These are phyloP conservation scores for Datura wrightii DNA, from an alignment of 257 asterid species.

Conservation along the genomic window DNA sequence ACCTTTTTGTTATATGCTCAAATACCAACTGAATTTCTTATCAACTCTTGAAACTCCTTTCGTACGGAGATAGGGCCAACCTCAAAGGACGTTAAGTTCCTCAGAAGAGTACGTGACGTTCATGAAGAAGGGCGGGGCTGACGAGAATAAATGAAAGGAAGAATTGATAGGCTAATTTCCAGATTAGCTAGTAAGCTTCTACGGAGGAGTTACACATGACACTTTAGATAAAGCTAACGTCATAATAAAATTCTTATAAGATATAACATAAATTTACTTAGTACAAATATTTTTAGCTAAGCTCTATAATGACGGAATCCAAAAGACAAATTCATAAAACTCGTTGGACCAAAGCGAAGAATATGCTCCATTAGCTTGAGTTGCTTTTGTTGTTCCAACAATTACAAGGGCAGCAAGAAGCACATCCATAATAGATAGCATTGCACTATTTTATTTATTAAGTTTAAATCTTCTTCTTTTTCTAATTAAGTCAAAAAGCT, in stretches of 20 bases:
- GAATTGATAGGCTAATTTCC: too few relatives aligned
- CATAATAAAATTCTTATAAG: neutral
- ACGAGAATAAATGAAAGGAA: too few relatives aligned
- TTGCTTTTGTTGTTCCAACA: neutral
- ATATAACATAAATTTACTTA: neutral
- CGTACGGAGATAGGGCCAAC: too few relatives aligned
- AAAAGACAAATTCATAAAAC: neutral
- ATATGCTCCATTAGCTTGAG: neutral
- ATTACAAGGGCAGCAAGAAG: slow-evolving; percentile 1
- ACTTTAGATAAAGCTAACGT: neutral
- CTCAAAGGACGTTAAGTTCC: too few relatives aligned
- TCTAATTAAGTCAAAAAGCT: neutral
- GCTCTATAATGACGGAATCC: neutral
- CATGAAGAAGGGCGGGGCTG: too few relatives aligned
- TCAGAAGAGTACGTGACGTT: too few relatives aligned
- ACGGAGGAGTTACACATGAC: neutral
- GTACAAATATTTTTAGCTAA: neutral
- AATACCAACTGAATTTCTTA: too few relatives aligned
- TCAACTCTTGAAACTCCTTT: too few relatives aligned
- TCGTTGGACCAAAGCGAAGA: neutral
- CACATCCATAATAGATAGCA: neutral
- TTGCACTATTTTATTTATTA: neutral
- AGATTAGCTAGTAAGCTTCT: neutral
- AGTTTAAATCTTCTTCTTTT: neutral
- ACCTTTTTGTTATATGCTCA: too few relatives aligned